phyloP scores from a whole-genome alignment of 1,139 yeast genomes.

The Suhomyces bolitotheri region DNA sequence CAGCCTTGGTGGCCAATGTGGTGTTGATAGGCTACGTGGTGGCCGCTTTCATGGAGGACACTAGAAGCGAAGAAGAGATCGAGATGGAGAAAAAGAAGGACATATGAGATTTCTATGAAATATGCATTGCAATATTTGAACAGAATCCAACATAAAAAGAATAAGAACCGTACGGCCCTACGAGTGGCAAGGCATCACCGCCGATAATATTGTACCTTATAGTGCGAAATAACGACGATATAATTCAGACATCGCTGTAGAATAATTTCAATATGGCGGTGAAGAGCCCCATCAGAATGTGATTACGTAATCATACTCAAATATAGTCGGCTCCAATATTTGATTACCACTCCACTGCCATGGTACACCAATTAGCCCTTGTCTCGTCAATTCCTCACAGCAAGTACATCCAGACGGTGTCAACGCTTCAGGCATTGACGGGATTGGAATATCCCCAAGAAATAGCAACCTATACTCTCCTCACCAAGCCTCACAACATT shows the following conservation, averaged over 20 bases:
- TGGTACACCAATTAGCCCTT: conserved; percentile 48
- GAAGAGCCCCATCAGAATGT: no score
- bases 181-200: no score
- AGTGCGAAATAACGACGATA: no score
- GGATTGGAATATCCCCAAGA: conserved; percentile 42
- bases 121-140: no score
- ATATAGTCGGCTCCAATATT: no score
- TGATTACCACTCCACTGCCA: no score
- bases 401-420: conserved; percentile 43
- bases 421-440: conserved; percentile 48
- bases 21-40: conserved; percentile 84
- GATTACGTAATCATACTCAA: no score
- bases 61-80: conserved; percentile 25
- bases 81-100: conserved; percentile 21
- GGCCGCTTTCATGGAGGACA: conserved; percentile 83
- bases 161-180: no score
- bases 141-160: no score
- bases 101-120: not conserved
- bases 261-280: no score
- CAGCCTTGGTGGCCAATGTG: conserved; percentile 84
- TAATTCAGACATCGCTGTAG: no score
- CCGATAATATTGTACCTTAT: no score
- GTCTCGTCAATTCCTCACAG: conserved; percentile 45
- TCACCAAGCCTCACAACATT: conserved; percentile 43
- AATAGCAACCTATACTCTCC: conserved; percentile 45